These are phyloP conservation scores for Coemansia sp. DNA, from an alignment of 192 early-diverging fungal genomes.

Conservation along the genomic window DNA sequence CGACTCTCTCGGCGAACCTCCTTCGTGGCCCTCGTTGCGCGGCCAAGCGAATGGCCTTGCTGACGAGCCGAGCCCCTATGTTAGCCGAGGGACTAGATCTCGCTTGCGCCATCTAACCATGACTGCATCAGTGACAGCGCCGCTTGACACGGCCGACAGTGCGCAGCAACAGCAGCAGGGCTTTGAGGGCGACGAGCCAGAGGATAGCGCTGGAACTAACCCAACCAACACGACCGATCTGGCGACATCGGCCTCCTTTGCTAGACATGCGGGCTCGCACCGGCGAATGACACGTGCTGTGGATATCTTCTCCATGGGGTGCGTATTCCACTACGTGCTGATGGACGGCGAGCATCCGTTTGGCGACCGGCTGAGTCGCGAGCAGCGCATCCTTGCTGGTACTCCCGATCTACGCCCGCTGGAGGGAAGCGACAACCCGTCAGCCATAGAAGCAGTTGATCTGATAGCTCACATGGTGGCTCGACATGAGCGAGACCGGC, in stretches of 20 bases:
- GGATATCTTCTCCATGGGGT: conserved; percentile 96
- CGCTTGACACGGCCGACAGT: neutral
- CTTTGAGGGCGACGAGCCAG: conserved; percentile 22
- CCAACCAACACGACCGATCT: conserved; percentile 20
- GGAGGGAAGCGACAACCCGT: conserved; percentile 63
- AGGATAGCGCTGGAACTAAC: conserved; percentile 30
- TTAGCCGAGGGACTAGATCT: conserved; percentile 45
- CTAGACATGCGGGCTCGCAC: conserved; percentile 12
- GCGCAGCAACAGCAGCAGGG: conserved; percentile 18
- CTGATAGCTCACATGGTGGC: conserved; percentile 89
- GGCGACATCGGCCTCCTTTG: conserved; percentile 10
- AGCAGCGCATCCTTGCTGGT: conserved; percentile 85
- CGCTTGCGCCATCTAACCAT: conserved; percentile 40
- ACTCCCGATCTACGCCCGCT: conserved; percentile 73
- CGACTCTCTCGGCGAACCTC: conserved; percentile 9
- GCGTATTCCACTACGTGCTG: conserved; percentile 93
- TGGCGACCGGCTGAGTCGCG: conserved; percentile 87
- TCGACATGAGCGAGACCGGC: conserved; percentile 75
- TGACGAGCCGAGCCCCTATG: conserved; percentile 51
- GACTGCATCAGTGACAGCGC: conserved; percentile 1
- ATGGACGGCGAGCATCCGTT: conserved; percentile 93
- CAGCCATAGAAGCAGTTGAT: conserved; percentile 84
- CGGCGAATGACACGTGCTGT: conserved; percentile 79
- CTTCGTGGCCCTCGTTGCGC: conserved; percentile 35
- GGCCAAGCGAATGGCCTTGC: neutral